Evolutionary conservation across 495 filamentous ascomycete species (phyloP).

Genomic region (Entonaema liquescens): DNA sequence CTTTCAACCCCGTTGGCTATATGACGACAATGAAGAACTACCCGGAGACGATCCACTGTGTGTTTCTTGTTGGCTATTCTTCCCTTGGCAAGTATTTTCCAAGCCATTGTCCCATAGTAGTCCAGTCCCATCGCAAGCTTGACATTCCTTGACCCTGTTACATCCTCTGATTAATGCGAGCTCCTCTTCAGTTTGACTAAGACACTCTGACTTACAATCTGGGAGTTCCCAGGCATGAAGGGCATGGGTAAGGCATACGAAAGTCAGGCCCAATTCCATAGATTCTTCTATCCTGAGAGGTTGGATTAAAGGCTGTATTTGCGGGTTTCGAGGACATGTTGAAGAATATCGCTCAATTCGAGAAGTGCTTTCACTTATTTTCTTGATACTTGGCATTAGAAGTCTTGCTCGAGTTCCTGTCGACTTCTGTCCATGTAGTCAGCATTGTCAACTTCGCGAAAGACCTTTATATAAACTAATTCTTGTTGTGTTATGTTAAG

Average conservation of each 20-base stretch:
- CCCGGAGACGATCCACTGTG: slow-evolving; percentile 25
- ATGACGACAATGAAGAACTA: slow-evolving; percentile 31
- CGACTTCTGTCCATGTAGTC: neutral
- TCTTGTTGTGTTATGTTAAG: too few relatives aligned
- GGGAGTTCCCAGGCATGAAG: slow-evolving; percentile 28
- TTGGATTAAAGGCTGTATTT: slow-evolving; percentile 4
- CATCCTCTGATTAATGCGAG: neutral
- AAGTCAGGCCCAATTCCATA: slow-evolving; percentile 31
- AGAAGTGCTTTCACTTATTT: neutral
- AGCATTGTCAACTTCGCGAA: neutral
- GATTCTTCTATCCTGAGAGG: slow-evolving; percentile 27
- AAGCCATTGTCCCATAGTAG: slow-evolving; percentile 31
- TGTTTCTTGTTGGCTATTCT: slow-evolving; percentile 18
- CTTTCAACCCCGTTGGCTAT: slow-evolving; percentile 15
- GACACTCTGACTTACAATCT: slow-evolving; percentile 17
- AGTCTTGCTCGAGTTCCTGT: neutral
- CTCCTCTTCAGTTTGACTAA: neutral
- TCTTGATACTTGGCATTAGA: neutral
- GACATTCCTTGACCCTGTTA: slow-evolving; percentile 30
- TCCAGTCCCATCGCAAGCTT: slow-evolving; percentile 28
- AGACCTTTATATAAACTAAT: neutral
- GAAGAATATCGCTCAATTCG: neutral
- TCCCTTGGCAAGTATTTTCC: slow-evolving; percentile 11
- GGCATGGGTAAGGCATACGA: slow-evolving; percentile 33
- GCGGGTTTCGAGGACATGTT: slow-evolving; percentile 28